Conservation (phyloP, 2,329 filamentous ascomycete species). For the Neopestalotiopsis rosae region DNA sequence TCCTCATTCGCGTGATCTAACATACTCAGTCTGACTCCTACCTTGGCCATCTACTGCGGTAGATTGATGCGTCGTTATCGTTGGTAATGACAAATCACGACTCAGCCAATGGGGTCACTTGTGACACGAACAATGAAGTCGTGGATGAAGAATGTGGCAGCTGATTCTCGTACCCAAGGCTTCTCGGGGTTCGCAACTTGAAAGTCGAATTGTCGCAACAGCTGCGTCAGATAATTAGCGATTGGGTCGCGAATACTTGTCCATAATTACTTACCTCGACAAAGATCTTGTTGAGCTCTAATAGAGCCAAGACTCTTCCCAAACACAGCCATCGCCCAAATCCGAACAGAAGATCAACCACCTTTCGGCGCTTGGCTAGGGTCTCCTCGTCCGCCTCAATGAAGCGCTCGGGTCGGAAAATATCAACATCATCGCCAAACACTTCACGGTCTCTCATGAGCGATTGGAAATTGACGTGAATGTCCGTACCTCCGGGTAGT, state of each 20-base stretch:
- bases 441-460: slow-evolving; percentile 8
- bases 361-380: neutral
- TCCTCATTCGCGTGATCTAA: too few species aligned
- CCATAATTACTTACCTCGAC: slow-evolving; percentile 3
- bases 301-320: slow-evolving; percentile 16
- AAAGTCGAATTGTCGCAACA: slow-evolving; percentile 11
- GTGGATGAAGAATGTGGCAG: neutral
- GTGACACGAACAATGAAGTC: neutral
- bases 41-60: too few species aligned
- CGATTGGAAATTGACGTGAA: slow-evolving; percentile 12
- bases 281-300: slow-evolving; percentile 20
- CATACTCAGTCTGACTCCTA: too few species aligned
- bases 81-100: too few species aligned
- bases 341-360: slow-evolving; percentile 20
- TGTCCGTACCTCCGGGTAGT: slow-evolving; percentile 20
- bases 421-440: slow-evolving; percentile 13
- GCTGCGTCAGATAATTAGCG: neutral
- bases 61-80: too few species aligned
- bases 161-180: slow-evolving; percentile 2
- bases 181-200: slow-evolving; percentile 11
- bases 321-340: slow-evolving; percentile 21
- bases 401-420: slow-evolving; percentile 22
- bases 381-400: slow-evolving; percentile 16
- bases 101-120: neutral
- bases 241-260: neutral